Evolutionary conservation across 2,329 filamentous ascomycete genomes (phyloP).

Genomic region (Sclerotinia trifoliorum): DNA sequence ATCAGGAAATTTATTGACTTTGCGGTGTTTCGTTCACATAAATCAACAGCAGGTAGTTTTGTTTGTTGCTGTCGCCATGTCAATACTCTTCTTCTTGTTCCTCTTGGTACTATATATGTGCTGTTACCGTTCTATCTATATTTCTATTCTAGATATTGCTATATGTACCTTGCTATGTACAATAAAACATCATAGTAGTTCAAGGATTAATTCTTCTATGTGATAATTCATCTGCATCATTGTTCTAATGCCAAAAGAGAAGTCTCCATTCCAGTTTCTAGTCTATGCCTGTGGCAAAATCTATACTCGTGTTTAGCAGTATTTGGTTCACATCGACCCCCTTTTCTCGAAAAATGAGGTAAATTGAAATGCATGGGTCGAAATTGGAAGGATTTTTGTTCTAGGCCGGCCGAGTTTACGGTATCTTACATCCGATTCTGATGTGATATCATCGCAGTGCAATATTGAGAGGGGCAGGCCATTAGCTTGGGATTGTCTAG

Average conservation of each 20-base stretch:
- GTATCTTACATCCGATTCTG: background rate
- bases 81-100: background rate
- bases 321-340: background rate
- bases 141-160: background rate
- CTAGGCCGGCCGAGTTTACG: background rate
- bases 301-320: background rate
- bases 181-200: background rate
- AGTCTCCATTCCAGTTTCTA: background rate
- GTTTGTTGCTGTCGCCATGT: conserved; percentile 3
- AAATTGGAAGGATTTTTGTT: conserved; percentile 5
- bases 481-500: background rate
- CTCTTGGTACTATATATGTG: background rate
- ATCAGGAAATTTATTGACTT: background rate
- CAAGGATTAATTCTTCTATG: conserved; percentile 1
- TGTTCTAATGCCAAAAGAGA: background rate
- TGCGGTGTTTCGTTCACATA: background rate
- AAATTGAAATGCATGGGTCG: background rate
- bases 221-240: background rate
- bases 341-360: background rate
- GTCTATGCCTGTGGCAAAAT: background rate
- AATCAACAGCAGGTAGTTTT: background rate
- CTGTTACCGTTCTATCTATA: background rate
- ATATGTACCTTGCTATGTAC: conserved; percentile 4
- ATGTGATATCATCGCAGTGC: background rate
- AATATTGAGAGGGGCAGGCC: background rate